These are phyloP conservation scores for Gossypium schwendimanii DNA, from an alignment of 441 rosid genomes.

Conservation along the genomic window DNA sequence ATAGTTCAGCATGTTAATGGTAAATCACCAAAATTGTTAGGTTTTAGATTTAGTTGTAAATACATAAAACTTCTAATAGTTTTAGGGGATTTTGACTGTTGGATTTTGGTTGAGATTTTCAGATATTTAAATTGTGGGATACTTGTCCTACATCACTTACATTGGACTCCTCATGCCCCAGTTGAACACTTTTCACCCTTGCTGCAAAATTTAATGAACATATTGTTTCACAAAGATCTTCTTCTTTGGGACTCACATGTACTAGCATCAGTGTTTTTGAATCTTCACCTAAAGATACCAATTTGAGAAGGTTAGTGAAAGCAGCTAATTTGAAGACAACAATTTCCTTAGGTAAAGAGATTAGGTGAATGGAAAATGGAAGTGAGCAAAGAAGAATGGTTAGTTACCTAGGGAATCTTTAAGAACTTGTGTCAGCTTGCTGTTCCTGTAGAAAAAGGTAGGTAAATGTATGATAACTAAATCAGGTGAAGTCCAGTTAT, in stretches of 20 bases:
- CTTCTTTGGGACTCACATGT: constrained; percentile 77
- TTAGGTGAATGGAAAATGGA: background rate
- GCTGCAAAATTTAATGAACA: constrained; percentile 71
- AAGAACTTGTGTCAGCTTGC: constrained; percentile 80
- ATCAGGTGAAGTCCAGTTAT: background rate
- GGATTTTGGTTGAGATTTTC: background rate
- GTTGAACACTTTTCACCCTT: constrained; percentile 54
- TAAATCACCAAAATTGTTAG: background rate
- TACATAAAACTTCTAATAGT: background rate
- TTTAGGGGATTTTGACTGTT: background rate
- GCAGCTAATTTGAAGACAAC: background rate
- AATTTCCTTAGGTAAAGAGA: background rate
- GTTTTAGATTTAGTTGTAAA: background rate
- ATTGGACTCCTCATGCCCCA: constrained; percentile 43
- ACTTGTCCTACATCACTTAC: constrained; percentile 23
- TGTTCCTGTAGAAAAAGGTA: constrained; percentile 49
- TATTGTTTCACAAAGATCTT: constrained; percentile 72
- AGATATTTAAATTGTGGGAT: background rate
- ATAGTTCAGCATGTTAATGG: constrained; percentile 1
- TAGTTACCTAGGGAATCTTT: constrained; percentile 75
- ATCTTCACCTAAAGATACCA: constrained; percentile 50
- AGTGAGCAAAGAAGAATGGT: constrained; percentile 2
- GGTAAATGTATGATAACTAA: background rate
- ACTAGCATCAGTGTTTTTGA: constrained; percentile 81
- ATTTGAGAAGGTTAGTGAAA: background rate